Evolutionary conservation across 345 rosid species (phyloP), one percentile per base, ranked within the genome.

Genomic region (Gossypium herbaceum): DNA sequence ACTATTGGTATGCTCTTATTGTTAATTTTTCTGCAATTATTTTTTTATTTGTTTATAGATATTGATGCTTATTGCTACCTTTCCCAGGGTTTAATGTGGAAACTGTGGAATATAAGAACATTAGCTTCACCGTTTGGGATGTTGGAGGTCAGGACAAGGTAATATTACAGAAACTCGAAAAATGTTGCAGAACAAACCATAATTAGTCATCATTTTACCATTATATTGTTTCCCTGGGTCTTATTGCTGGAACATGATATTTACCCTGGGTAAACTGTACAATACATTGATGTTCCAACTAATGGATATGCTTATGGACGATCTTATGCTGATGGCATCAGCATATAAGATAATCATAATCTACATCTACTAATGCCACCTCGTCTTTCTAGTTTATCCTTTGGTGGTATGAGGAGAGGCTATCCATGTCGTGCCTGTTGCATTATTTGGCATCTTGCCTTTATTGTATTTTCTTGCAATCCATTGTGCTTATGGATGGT

Each of bases 111-210:
- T 89, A 89, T 77, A 89, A 89, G 87, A 89, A 89, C 87, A 89
- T 89, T 54, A 89, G 91, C 83, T 89, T 87, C 73, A 89, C 93
- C 3, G 93, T 89, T 64, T 89, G 93, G 93, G 93, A 89, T 84
- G 91, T 89, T 12, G 93, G 91, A 24, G 93, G 91, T 85, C 93
- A 89, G 75, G 93, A 89, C 83, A 89, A 89, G 90, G 92, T 89
- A 72, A 79, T 51, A 62, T 15, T 22, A 48, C 20, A 4, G 22
- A 22, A 29, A 52, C 44, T 3, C 9, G 6, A 2, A 16, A 69
- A 25, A 25, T 25, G 39, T 69, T 51, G 19, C 12, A 1, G 15
- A 52, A 3, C 12, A 3, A 7, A 48, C 43, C 9, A 47, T 48
- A 50, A 48, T 24, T 50, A 48, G 17, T 50, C 44, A 9, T 13